phyloP scores from a whole-genome alignment of 768 basidiomycete species.

The Rhizopogon salebrosus region DNA sequence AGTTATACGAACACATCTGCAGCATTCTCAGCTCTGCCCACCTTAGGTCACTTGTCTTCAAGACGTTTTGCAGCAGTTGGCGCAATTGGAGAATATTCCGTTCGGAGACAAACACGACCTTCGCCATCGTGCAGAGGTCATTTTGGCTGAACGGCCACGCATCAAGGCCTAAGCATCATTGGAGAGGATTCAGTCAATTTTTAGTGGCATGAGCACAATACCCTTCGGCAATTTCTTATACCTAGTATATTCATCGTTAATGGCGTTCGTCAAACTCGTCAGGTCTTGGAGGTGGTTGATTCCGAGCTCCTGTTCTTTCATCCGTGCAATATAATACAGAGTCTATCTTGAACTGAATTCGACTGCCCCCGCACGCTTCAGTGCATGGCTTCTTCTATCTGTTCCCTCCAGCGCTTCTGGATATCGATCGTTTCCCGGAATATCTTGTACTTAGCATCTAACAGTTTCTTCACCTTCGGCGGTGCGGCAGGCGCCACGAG shows the following conservation, averaged over 20 bases:
- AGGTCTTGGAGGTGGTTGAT: not conserved
- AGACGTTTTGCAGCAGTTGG: constrained; percentile 18
- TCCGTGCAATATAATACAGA: not conserved
- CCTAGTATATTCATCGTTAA: not conserved
- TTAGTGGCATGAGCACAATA: not conserved
- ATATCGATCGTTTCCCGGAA: constrained; percentile 86
- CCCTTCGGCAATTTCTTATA: not conserved
- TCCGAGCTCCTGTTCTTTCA: not conserved
- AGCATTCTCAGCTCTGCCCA: not conserved
- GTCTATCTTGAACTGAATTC: not conserved
- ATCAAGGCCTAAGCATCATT: not conserved
- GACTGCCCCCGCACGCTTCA: constrained; percentile 3
- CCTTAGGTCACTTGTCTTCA: constrained; percentile 16
- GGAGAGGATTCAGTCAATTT: not conserved
- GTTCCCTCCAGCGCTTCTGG: constrained; percentile 80
- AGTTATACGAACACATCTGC: not conserved
- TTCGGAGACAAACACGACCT: constrained; percentile 24
- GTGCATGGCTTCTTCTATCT: constrained; percentile 58
- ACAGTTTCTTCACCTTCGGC: constrained; percentile 60
- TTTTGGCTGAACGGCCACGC: constrained; percentile 11
- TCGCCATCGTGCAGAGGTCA: constrained; percentile 15
- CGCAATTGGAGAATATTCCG: constrained; percentile 23
- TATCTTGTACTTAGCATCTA: constrained; percentile 92
- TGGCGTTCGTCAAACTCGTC: not conserved
- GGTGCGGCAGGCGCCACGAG: constrained; percentile 62